Evolutionary conservation across 345 rosid species (phyloP), one percentile per base, ranked within the genome.

Genomic region (Syzygium oleosum): DNA sequence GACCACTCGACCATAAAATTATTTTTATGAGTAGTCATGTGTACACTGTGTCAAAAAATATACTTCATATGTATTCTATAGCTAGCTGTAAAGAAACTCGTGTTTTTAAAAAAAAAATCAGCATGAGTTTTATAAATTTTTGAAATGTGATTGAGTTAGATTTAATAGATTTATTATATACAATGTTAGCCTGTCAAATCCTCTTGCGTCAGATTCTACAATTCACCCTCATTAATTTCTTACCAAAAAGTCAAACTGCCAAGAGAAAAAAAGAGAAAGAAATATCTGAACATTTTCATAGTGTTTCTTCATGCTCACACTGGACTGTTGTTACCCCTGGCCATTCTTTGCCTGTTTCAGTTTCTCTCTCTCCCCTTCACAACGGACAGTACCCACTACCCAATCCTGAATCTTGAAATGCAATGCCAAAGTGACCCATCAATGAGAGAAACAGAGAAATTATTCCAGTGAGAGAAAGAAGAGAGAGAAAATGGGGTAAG

Each of bases 381-480:
- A n/a, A 46, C 29, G 27, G 54, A 52, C 83, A 22, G 51, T 53
- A 53, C 55, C 41, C 80, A 25, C 85, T 25, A 80, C 63, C 80
- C 49, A 79, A 58, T 46, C 65, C 87, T 92, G 84, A 89, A 88
- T 86, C 87, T 54, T 65, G 86, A 85, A 85, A 61, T 90, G 88
- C 87, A 92, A 87, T 91, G 92, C 90, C 52, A 77, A 63, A 51
- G 84, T 22, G 80, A 79, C 86, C 87, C 73, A 52, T 68, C 80
- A 65, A 51, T 22, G 41, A 43, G 14, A 84, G 55, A 59, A 61
- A 61, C 52, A 63, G 86, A 87, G 52, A 43, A 58, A 15, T 22
- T 49, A 25, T 25, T 73, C 46, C 52, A 86, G 46, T 84, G 89
- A 91, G 87, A 90, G 93, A 88, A 83, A 91, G 89, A 89, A 87